Percentiles rank a stretch among this genome's conserved stretches.
Evolutionary conservation across 139 green algal genomes (phyloP).

Genomic region (Bryopsis sp.): DNA sequence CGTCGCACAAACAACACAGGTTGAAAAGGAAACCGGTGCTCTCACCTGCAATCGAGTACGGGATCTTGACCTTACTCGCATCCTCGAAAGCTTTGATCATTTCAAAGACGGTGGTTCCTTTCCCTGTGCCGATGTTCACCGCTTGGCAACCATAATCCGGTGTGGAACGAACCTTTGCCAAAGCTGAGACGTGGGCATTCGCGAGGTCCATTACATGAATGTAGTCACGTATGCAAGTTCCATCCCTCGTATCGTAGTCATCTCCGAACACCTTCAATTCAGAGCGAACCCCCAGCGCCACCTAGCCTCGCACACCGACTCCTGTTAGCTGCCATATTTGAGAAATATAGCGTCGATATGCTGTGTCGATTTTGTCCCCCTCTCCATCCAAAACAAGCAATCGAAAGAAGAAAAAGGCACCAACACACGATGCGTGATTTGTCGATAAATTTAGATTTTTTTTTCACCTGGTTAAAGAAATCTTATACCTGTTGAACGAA

Average conservation of each 20-base stretch:
- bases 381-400: too few species aligned
- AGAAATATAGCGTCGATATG: too few species aligned
- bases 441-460: too few species aligned
- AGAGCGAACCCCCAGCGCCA: slow-evolving; percentile 75
- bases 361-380: too few species aligned
- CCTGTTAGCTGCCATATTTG: too few species aligned
- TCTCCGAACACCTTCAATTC: slow-evolving; percentile 86
- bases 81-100: slow-evolving; percentile 92
- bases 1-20: too few species aligned
- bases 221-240: slow-evolving; percentile 91
- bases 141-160: slow-evolving; percentile 55
- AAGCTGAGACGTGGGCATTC: slow-evolving; percentile 76
- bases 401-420: too few species aligned
- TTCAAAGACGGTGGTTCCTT: slow-evolving; percentile 88
- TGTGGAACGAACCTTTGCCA: slow-evolving; percentile 59
- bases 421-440: too few species aligned
- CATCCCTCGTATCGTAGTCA: slow-evolving; percentile 82
- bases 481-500: slow-evolving; percentile 96
- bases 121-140: slow-evolving; percentile 90
- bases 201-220: slow-evolving; percentile 96
- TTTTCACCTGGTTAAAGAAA: too few species aligned
- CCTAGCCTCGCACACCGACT: too few species aligned
- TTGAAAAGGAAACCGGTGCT: too few species aligned
- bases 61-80: slow-evolving; percentile 61
- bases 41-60: slow-evolving; percentile 47